A percentile compares a stretch with the other conserved stretches of the same genome.
Evolutionary conservation across 129 eudicot species (phyloP).

Genomic region (Flaveria sonorensis): DNA sequence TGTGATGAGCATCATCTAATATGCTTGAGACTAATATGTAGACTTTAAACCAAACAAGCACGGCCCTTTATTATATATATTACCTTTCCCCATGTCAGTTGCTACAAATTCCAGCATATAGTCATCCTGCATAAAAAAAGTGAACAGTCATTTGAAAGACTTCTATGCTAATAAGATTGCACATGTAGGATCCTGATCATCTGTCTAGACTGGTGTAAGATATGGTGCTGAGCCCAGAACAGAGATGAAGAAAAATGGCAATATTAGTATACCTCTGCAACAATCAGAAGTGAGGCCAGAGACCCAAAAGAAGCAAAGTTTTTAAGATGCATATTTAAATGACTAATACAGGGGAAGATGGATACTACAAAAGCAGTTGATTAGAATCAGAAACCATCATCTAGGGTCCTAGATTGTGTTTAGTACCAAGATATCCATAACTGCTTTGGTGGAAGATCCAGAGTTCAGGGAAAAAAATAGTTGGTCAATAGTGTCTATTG

Average conservation of each 20-base stretch:
- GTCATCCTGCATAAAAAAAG: slow-evolving; percentile 53
- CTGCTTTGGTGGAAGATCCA: slow-evolving; percentile 7
- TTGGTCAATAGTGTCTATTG: slow-evolving; percentile 2
- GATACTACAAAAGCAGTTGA: neutral
- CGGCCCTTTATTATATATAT: neutral
- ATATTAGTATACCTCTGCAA: slow-evolving; percentile 11
- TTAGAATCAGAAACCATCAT: slow-evolving; percentile 9
- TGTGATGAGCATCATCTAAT: neutral
- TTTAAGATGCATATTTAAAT: slow-evolving; percentile 11
- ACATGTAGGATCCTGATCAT: slow-evolving; percentile 10
- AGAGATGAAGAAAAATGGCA: slow-evolving; percentile 11
- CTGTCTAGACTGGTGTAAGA: neutral
- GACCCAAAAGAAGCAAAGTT: neutral
- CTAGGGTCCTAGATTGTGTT: slow-evolving; percentile 12
- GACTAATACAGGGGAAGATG: slow-evolving; percentile 12
- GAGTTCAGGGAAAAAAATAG: slow-evolving; percentile 6
- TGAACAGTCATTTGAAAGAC: slow-evolving; percentile 12
- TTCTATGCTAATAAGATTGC: slow-evolving; percentile 19
- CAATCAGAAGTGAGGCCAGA: slow-evolving; percentile 11
- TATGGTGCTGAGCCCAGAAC: slow-evolving; percentile 11
- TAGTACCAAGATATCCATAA: slow-evolving; percentile 9
- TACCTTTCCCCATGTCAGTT: slow-evolving; percentile 88
- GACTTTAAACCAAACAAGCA: slow-evolving; percentile 3
- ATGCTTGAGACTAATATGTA: neutral
- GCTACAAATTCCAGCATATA: slow-evolving; percentile 66